These are phyloP conservation scores for Liriodendron chinense DNA, from an alignment of 164 flowering plant genomes.

Conservation along the genomic window DNA sequence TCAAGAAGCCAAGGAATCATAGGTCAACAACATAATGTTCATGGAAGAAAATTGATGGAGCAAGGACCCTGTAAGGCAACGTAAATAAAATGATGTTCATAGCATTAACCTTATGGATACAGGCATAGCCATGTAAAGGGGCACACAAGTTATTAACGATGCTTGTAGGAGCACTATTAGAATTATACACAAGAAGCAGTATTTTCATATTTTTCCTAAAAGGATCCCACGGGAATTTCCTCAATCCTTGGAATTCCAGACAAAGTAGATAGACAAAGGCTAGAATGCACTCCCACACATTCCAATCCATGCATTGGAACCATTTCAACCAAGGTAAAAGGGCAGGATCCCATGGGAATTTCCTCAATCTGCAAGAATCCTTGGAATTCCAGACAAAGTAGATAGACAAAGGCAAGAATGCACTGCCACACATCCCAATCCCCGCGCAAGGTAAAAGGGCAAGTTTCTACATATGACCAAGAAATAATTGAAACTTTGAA, in stretches of 20 bases:
- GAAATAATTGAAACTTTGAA: background rate
- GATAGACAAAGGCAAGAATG: no score
- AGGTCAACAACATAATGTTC: background rate
- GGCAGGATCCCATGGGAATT: no score
- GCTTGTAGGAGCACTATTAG: background rate
- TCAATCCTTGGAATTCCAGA: background rate
- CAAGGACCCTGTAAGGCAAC: background rate
- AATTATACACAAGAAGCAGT: background rate
- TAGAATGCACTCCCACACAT: no score
- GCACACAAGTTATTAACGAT: background rate
- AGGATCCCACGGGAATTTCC: background rate
- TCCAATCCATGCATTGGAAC: no score
- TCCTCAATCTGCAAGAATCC: no score
- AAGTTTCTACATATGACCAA: no score
- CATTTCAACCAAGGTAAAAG: no score
- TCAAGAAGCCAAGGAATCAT: conserved; percentile 1
- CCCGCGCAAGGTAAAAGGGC: no score
- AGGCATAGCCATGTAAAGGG: background rate
- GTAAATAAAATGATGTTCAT: background rate
- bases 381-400: no score
- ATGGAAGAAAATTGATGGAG: background rate
- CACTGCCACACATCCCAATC: no score
- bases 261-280: no score
- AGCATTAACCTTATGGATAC: background rate
- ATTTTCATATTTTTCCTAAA: background rate